These are phyloP conservation scores for Paxillus involutus DNA, from an alignment of 768 basidiomycete species.

Conservation along the genomic window DNA sequence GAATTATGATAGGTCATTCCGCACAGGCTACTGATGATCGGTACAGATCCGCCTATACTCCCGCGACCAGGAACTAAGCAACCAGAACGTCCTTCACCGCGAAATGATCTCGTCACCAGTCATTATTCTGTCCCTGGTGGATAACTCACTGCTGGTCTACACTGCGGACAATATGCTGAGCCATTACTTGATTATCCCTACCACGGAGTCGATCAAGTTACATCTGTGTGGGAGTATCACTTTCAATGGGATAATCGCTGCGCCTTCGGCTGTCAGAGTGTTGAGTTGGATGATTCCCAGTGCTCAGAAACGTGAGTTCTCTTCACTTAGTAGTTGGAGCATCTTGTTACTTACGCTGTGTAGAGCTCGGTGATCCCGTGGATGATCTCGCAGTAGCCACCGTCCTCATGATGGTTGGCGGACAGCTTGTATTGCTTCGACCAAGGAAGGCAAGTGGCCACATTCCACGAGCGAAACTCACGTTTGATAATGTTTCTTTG, in stretches of 20 bases:
- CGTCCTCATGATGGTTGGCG: slow-evolving; percentile 93
- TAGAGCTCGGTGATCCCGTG: slow-evolving; percentile 91
- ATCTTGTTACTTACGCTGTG: slow-evolving; percentile 9
- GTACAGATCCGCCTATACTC: slow-evolving; percentile 89
- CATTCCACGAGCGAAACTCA: not conserved
- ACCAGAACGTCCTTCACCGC: slow-evolving; percentile 79
- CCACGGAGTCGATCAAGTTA: slow-evolving; percentile 77
- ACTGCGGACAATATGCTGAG: slow-evolving; percentile 91
- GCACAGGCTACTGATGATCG: not conserved
- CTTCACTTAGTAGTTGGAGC: not conserved
- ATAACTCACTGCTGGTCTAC: slow-evolving; percentile 93
- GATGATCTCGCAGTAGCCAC: slow-evolving; percentile 93
- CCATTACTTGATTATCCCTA: slow-evolving; percentile 90
- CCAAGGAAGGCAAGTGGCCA: slow-evolving; percentile 71
- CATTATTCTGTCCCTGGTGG: slow-evolving; percentile 86
- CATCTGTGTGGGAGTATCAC: slow-evolving; percentile 94
- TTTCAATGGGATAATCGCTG: slow-evolving; percentile 85
- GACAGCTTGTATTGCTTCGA: slow-evolving; percentile 83
- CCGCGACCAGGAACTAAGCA: slow-evolving; percentile 83
- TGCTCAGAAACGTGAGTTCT: slow-evolving; percentile 82
- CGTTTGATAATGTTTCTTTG: slow-evolving; percentile 1
- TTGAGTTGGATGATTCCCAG: slow-evolving; percentile 97
- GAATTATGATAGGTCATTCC: not conserved
- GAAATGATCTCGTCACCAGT: slow-evolving; percentile 77
- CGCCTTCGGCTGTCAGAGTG: slow-evolving; percentile 81